phyloP scores from a whole-genome alignment of 202 grass and related monocot species.

The Zoysia matrella region DNA sequence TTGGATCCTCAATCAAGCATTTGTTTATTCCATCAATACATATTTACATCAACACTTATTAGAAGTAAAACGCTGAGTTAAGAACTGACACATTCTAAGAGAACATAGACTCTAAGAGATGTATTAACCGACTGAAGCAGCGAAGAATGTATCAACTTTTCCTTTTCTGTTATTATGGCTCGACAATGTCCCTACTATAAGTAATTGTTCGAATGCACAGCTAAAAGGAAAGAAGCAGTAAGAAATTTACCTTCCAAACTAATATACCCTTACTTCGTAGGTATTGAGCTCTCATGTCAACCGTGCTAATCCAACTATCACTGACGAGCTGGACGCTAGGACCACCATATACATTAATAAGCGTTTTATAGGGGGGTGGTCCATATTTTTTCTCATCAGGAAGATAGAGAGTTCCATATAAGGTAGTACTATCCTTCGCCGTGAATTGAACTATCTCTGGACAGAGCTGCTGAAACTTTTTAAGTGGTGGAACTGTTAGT shows the following conservation, averaged over 20 bases:
- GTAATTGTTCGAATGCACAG: background rate
- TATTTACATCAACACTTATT: background rate
- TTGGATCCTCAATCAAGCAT: background rate
- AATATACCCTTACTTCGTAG: conserved; percentile 1
- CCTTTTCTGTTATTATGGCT: conserved; percentile 1
- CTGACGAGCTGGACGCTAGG: background rate
- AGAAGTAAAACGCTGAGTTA: background rate
- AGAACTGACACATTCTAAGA: background rate
- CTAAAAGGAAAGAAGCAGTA: conserved; percentile 11
- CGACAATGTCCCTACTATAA: background rate
- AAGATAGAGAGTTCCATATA: background rate
- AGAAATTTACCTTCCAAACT: conserved; percentile 43
- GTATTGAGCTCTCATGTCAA: conserved; percentile 2
- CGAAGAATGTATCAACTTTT: background rate
- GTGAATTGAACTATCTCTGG: background rate
- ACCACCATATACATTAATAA: background rate
- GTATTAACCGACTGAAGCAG: conserved; percentile 3
- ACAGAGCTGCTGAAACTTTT: background rate
- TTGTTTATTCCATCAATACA: background rate
- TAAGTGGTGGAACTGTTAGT: background rate
- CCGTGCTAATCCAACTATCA: background rate
- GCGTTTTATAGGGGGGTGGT: background rate
- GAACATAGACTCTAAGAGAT: background rate
- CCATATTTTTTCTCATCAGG: background rate
- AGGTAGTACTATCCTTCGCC: background rate